Base-by-base conservation (phyloP, 495 filamentous ascomycete genomes). In the Daldinia bambusicola region DNA sequence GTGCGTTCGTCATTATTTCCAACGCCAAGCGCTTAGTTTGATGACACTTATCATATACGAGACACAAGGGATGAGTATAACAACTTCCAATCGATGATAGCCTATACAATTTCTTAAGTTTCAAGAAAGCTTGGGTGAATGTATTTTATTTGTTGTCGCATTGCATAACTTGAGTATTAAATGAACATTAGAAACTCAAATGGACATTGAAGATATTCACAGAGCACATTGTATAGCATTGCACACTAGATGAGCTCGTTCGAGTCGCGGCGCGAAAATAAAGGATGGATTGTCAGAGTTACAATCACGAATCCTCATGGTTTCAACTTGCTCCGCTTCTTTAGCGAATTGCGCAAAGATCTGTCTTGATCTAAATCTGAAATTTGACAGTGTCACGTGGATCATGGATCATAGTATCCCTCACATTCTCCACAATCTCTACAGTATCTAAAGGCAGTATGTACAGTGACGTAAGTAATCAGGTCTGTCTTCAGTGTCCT, bases 41-140 rank as follows among this genome's bases (percentile, higher is more conserved):
- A 48, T 48, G 18, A 48, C 20, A 48, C 43, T 18, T 48, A 48
- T 48, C 43, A 48, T 48, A 48, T 48, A 48, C 43, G 43, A 48
- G 43, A 48, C 9, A 18, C n/a, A 2, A 22, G 43, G 43, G 43
- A 48, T 22, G 43, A 48, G 0, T 48, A 48, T 48, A 48, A 48
- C 18, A n/a, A 48, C 20, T 45, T 22, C 2, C 10, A 48, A 48
- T 18, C 16, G 1, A 22, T 18, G 9, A 48, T 1, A 48, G 18
- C 43, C 43, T 48, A 48, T 48, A 9, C 26, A 8, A 22, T 4
- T 12, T 22, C 8, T 9, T 8, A 2, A 22, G 43, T 48, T 48
- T 22, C 8, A 48, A 12, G 16, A 48, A 48, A 48, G n/a, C 43
- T 22, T 26, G 26, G 26, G 26, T 26, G 1, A 18, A 12, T n/a